Evolutionary conservation across 2,329 filamentous ascomycete genomes (phyloP).

Genomic region (Ilyonectria sp.): DNA sequence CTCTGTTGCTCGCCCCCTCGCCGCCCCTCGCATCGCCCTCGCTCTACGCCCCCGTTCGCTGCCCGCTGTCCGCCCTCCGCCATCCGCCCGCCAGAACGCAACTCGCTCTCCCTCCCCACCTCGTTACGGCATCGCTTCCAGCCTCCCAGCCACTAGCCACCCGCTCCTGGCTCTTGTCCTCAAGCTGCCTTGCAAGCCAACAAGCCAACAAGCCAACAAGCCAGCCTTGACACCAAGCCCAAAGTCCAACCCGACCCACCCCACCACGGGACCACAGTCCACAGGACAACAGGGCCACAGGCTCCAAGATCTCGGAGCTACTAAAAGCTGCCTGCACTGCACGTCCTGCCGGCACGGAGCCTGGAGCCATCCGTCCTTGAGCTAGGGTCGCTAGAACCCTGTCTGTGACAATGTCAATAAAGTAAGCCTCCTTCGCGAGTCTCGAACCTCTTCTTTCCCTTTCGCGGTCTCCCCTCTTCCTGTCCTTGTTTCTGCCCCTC

Average conservation of each 20-base stretch:
- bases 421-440: constrained; percentile 61
- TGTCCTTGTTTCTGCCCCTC: constrained; percentile 37
- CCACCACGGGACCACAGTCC: constrained; percentile 44
- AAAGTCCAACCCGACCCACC: constrained; percentile 46
- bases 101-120: constrained; percentile 44
- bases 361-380: constrained; percentile 50
- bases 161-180: constrained; percentile 33
- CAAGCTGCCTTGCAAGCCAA: constrained; percentile 17
- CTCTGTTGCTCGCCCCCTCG: constrained; percentile 27
- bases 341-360: constrained; percentile 50
- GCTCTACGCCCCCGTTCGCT: constrained; percentile 14
- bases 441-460: constrained; percentile 45
- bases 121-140: constrained; percentile 49
- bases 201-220: neutral
- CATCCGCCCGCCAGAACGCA: constrained; percentile 41
- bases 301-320: constrained; percentile 52
- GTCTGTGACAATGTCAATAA: constrained; percentile 67
- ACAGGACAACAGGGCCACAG: constrained; percentile 48
- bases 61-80: constrained; percentile 1
- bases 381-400: constrained; percentile 55
- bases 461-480: constrained; percentile 42
- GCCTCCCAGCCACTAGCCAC: constrained; percentile 50
- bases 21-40: constrained; percentile 21
- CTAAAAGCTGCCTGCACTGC: constrained; percentile 50
- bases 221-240: constrained; percentile 40